phyloP scores from a whole-genome alignment of 495 filamentous ascomycete species.

The Pseudotulostoma volvatum region DNA sequence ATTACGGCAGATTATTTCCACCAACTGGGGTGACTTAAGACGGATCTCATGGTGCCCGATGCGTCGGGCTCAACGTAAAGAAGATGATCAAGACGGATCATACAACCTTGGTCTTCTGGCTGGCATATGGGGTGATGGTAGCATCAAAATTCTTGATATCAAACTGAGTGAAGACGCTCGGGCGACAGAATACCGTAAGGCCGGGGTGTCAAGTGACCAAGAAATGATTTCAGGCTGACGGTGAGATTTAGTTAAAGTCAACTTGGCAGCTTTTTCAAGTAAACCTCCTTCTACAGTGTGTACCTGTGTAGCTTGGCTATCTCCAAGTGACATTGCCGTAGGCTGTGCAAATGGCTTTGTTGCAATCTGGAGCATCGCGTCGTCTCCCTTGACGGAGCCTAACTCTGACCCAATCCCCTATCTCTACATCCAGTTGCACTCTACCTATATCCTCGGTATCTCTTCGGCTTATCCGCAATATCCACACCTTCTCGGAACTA shows the following conservation, averaged over 20 bases:
- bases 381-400: slow-evolving; percentile 7
- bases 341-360: slow-evolving; percentile 47
- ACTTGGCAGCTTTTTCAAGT: slow-evolving; percentile 37
- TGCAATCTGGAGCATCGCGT: slow-evolving; percentile 37
- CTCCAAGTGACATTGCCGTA: slow-evolving; percentile 40
- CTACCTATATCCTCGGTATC: slow-evolving; percentile 43
- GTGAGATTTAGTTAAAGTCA: slow-evolving; percentile 25
- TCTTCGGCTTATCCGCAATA: slow-evolving; percentile 41
- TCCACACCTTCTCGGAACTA: slow-evolving; percentile 37
- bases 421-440: slow-evolving; percentile 39
- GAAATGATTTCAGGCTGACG: neutral
- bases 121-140: slow-evolving; percentile 45
- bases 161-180: slow-evolving; percentile 17
- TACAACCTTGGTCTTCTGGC: slow-evolving; percentile 42
- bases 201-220: no score
- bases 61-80: slow-evolving; percentile 18
- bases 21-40: slow-evolving; percentile 44
- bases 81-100: slow-evolving; percentile 17
- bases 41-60: slow-evolving; percentile 49
- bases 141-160: slow-evolving; percentile 42
- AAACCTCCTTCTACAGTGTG: slow-evolving; percentile 33
- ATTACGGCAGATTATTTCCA: slow-evolving; percentile 38
- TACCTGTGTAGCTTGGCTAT: slow-evolving; percentile 47
- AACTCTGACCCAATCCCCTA: slow-evolving; percentile 24
- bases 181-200: slow-evolving; percentile 24